Conservation (phyloP, 805 yeast genomes). For the Metschnikowia continentalis region DNA sequence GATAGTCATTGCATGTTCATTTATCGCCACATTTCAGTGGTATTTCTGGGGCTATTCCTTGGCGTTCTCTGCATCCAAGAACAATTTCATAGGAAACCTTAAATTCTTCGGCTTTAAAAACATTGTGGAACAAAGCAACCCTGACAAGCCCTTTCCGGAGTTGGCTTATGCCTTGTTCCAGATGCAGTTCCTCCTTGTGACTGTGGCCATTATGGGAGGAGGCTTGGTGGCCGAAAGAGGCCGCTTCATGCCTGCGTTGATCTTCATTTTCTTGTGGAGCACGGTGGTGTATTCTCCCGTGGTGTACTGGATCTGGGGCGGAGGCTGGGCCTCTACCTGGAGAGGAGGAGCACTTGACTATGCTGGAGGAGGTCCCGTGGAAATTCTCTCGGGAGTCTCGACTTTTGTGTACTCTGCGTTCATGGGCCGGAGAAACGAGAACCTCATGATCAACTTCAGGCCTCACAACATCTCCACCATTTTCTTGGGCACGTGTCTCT, state of each 20-base stretch:
- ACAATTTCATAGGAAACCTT: constrained; percentile 84
- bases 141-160: constrained; percentile 61
- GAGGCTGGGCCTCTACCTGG: constrained; percentile 80
- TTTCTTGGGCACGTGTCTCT: constrained; percentile 77
- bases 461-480: constrained; percentile 94
- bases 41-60: constrained; percentile 96
- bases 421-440: constrained; percentile 69
- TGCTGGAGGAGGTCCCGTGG: constrained; percentile 99
- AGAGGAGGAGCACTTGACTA: constrained; percentile 91
- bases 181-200: constrained; percentile 88
- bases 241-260: constrained; percentile 75
- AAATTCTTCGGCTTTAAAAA: constrained; percentile 77
- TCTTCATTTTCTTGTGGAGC: constrained; percentile 82
- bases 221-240: constrained; percentile 89
- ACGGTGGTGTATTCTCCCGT: constrained; percentile 91
- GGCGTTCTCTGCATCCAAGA: constrained; percentile 79
- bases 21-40: constrained; percentile 84
- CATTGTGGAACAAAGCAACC: constrained; percentile 47
- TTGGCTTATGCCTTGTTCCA: constrained; percentile 83
- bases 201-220: constrained; percentile 87
- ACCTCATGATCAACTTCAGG: constrained; percentile 80
- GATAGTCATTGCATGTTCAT: constrained; percentile 68
- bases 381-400: constrained; percentile 84
- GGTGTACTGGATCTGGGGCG: constrained; percentile 95
- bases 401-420: constrained; percentile 84